Base-by-base conservation (phyloP, 1,139 yeast species). In the Petasospora rhodanensis region DNA sequence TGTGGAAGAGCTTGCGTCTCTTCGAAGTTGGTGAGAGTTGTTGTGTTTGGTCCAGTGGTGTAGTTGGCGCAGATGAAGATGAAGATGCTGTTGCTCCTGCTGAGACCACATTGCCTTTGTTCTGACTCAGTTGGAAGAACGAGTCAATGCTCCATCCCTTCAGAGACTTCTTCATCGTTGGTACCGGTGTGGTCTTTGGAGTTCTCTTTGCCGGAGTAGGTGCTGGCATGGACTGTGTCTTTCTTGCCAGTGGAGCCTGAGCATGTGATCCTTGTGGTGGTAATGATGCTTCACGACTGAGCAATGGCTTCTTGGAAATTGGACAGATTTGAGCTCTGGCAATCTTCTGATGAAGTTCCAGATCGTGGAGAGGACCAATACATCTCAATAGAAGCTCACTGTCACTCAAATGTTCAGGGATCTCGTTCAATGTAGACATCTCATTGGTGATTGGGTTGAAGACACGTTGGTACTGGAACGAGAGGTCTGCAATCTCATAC, bases 381-480 rank as follows among this genome's bases (percentile, higher is more conserved):
- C 83, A 79, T 7, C 62, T 59, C 35, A 73, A 73, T 13, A 79
- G 58, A 9, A 51, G 38, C 10, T 46, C 49, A 40, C 52, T 41
- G 46, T 63, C n/a, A 43, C 34, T 4, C 4, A 28, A 7, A 4
- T 65, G 62, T 1, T 56, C 60, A 0, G 82, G 79, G 21, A 79
- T 62, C 6, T 70, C 74, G 46, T 75, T 76, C 45, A 89, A 64
- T 27, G 85, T 74, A 1, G 69, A 66, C 18, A 87, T 58, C 22
- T 49, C 38, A 28, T 67, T 56, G 2, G 53, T 45, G 3, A 55
- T 33, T 0, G 96, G 94, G 52, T 89, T 75, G 56, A 76, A 91
- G 0, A 93, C 96, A 42, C 95, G 70, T 56, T 87, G 97, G 56
- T 67, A 84, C 51, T 73, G 81, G 56, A 93, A 93, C 10, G 97